Conservation (phyloP, 2,329 filamentous ascomycete species). For the Aspergillus clavatus region DNA sequence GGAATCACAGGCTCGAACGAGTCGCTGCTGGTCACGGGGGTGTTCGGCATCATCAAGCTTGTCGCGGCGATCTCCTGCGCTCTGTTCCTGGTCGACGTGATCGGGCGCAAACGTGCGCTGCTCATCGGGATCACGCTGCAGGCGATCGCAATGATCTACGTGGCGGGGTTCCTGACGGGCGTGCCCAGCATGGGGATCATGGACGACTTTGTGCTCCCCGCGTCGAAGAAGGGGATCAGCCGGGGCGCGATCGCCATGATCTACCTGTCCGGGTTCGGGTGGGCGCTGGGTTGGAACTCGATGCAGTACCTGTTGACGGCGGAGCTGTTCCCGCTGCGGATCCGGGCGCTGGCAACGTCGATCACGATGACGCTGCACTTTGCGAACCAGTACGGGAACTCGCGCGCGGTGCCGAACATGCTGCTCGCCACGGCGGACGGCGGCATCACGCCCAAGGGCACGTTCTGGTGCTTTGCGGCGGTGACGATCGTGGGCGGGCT, state of each 20-base stretch:
- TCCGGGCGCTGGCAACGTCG: slow-evolving; percentile 65
- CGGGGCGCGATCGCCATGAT: slow-evolving; percentile 66
- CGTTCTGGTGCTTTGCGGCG: slow-evolving; percentile 70
- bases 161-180: slow-evolving; percentile 58
- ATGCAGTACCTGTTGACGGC: slow-evolving; percentile 76
- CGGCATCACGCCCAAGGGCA: slow-evolving; percentile 55
- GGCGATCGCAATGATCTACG: slow-evolving; percentile 57
- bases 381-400: slow-evolving; percentile 72
- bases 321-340: slow-evolving; percentile 70
- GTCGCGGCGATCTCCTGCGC: slow-evolving; percentile 63
- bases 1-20: slow-evolving; percentile 65
- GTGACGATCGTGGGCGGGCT: slow-evolving; percentile 63
- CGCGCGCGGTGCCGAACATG: slow-evolving; percentile 70
- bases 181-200: slow-evolving; percentile 53
- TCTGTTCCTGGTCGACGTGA: slow-evolving; percentile 72
- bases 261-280: slow-evolving; percentile 63
- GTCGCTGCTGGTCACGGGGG: slow-evolving; percentile 66
- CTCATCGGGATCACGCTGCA: slow-evolving; percentile 58
- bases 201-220: slow-evolving; percentile 46
- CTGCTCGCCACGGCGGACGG: slow-evolving; percentile 46
- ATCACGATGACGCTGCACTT: slow-evolving; percentile 76
- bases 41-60: slow-evolving; percentile 74
- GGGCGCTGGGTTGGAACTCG: slow-evolving; percentile 68
- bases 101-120: slow-evolving; percentile 67
- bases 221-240: slow-evolving; percentile 51